Base-by-base conservation (phyloP, 2,329 filamentous ascomycete genomes). In the Madurella fahalii region DNA sequence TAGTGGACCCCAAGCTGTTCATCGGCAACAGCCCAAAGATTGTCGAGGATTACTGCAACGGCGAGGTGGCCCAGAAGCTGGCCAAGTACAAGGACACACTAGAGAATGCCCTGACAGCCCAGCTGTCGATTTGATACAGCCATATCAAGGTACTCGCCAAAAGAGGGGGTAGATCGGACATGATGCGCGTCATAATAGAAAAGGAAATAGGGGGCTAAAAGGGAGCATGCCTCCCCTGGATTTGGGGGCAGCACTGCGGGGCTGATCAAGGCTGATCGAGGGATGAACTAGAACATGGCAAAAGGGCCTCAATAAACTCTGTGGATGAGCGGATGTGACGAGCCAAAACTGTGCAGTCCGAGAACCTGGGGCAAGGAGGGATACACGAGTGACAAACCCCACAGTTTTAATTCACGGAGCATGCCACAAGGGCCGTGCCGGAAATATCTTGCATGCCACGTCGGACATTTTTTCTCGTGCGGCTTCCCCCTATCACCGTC, bases 1-100 rank as follows among this genome's bases (percentile, higher is more conserved):
- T 92, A 72, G 72, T 92, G 46, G 79, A 86, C 58, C 77, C 87
- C 1, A 78, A 78, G 64, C 69, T 80, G 43, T 80, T 62, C 47
- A 62, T 63, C 16, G 63, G 63, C 52, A 60, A 61, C 41, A 61
- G 50, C 47, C 53, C 58, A 20, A 60, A 60, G 58, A 64, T 65
- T 34, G 62, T 64, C 31, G 63, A 65, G 34, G 55, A 61, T 37
- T 64, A 60, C 44, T 65, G 63, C 58, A 59, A 58, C 45, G 60
- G 61, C 9, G 57, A 61, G 55, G 61, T 64, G 5, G 57, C 57
- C 2, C 44, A 54, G 50, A 58, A 57, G 51, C 50, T 64, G 40
- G 57, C 52, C 25, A 58, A 41, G 57, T 64, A 64, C 40, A 59
- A 61, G 51, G 57, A 58, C 37, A 41, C 49, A 5, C 44, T 63